Evolutionary conservation across 495 filamentous ascomycete genomes (phyloP).

Genomic region (Penicillium salamii): DNA sequence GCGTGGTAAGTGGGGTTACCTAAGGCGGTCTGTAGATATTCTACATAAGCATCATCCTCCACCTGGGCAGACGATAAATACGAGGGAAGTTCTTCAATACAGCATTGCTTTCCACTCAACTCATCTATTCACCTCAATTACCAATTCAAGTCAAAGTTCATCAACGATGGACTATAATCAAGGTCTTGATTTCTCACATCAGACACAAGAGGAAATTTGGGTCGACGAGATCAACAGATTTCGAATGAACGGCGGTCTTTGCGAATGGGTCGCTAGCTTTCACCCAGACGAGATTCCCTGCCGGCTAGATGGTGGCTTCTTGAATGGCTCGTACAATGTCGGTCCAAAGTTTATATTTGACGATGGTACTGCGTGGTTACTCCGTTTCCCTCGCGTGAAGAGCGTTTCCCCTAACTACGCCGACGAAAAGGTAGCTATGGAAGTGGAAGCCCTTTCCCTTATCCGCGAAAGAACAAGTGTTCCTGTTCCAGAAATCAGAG

Average conservation of each 20-base stretch:
- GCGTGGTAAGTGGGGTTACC: too few relatives aligned
- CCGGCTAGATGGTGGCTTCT: slow-evolving; percentile 20
- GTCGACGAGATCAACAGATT: slow-evolving; percentile 24
- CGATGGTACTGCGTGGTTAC: slow-evolving; percentile 32
- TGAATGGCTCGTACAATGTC: slow-evolving; percentile 29
- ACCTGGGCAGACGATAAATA: too few relatives aligned
- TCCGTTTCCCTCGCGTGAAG: slow-evolving; percentile 38
- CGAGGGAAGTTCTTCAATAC: background rate
- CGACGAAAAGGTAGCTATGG: slow-evolving; percentile 11
- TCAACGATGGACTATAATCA: too few relatives aligned
- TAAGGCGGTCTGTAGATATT: too few relatives aligned
- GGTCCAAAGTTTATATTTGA: slow-evolving; percentile 33
- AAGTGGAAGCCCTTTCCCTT: background rate
- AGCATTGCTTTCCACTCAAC: too few relatives aligned
- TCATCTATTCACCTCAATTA: too few relatives aligned
- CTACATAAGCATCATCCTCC: too few relatives aligned
- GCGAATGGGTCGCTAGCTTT: slow-evolving; percentile 26
- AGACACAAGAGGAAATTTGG: slow-evolving; percentile 12
- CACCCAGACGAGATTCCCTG: slow-evolving; percentile 24
- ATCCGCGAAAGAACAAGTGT: background rate
- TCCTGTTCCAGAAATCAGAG: background rate
- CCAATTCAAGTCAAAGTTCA: too few relatives aligned
- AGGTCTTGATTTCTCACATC: background rate
- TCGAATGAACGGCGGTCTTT: slow-evolving; percentile 16
- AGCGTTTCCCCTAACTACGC: slow-evolving; percentile 27